A percentile compares a stretch with the other conserved stretches of the same genome.
Evolutionary conservation across 768 basidiomycete species (phyloP).

Genomic region (Leucosporidium scottii): DNA sequence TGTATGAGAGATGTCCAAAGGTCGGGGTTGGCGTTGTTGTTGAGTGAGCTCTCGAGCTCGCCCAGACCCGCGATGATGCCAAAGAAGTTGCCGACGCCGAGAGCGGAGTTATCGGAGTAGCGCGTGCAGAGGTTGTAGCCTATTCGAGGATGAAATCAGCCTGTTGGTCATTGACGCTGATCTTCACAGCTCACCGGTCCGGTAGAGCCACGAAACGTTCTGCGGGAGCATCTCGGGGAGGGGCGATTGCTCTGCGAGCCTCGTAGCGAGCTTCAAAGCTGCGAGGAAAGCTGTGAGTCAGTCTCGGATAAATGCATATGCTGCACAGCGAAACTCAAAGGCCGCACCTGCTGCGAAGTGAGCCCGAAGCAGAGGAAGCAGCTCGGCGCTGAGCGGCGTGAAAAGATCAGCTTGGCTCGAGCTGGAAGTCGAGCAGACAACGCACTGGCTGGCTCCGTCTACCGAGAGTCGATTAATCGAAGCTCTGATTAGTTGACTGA

Average conservation of each 20-base stretch:
- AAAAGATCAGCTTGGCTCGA: not conserved
- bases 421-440: too few relatives aligned
- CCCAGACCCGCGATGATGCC: not conserved
- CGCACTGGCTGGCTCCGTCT: too few relatives aligned
- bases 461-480: too few relatives aligned
- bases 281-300: not conserved
- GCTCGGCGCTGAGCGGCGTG: not conserved
- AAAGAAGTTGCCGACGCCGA: not conserved
- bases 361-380: not conserved
- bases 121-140: conserved; percentile 12
- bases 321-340: not conserved
- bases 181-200: not conserved
- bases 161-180: too few relatives aligned
- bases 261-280: not conserved
- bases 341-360: not conserved
- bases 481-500: not conserved
- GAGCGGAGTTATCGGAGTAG: not conserved
- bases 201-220: conserved; percentile 10
- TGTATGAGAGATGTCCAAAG: not conserved
- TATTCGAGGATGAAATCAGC: not conserved
- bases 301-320: too few relatives aligned
- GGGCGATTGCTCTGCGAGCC: not conserved
- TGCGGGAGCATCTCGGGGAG: not conserved
- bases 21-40: not conserved
- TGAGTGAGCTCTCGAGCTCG: not conserved